These are phyloP conservation scores for Triangularia verruculosa DNA, from an alignment of 2,329 filamentous ascomycete species.

Conservation along the genomic window DNA sequence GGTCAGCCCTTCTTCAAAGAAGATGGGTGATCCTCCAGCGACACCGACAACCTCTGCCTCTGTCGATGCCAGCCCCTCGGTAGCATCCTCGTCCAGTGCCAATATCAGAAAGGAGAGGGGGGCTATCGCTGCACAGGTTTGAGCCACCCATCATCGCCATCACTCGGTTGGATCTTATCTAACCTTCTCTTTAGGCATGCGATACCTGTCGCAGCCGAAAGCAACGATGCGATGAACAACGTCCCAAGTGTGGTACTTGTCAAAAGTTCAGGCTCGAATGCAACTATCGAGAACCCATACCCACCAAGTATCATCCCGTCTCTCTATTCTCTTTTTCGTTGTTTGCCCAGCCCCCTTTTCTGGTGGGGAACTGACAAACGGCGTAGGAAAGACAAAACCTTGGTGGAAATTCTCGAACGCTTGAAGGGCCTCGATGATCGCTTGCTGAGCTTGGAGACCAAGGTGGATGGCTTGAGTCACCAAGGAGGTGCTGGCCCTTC, in stretches of 20 bases:
- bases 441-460: conserved; percentile 43
- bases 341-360: not conserved
- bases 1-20: not conserved
- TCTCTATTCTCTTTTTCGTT: not conserved
- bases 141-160: conserved; percentile 7
- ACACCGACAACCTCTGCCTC: conserved; percentile 13
- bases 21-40: conserved; percentile 11
- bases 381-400: conserved; percentile 58
- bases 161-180: not conserved
- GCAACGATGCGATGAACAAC: conserved; percentile 61
- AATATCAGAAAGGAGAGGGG: conserved; percentile 43
- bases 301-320: conserved; percentile 56
- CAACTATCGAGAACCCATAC: conserved; percentile 57
- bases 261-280: conserved; percentile 56
- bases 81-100: conserved; percentile 5
- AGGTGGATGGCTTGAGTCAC: conserved; percentile 29
- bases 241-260: conserved; percentile 60
- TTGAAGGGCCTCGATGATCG: conserved; percentile 39
- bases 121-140: conserved; percentile 47
- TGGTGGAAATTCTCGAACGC: conserved; percentile 58
- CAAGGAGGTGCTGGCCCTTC: not conserved
- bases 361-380: conserved; percentile 28
- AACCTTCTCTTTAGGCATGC: conserved; percentile 44
- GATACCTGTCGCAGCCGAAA: conserved; percentile 59
- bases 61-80: conserved; percentile 4